Evolutionary conservation across 2,329 filamentous ascomycete genomes (phyloP).

Genomic region (Apiospora pterosperma): DNA sequence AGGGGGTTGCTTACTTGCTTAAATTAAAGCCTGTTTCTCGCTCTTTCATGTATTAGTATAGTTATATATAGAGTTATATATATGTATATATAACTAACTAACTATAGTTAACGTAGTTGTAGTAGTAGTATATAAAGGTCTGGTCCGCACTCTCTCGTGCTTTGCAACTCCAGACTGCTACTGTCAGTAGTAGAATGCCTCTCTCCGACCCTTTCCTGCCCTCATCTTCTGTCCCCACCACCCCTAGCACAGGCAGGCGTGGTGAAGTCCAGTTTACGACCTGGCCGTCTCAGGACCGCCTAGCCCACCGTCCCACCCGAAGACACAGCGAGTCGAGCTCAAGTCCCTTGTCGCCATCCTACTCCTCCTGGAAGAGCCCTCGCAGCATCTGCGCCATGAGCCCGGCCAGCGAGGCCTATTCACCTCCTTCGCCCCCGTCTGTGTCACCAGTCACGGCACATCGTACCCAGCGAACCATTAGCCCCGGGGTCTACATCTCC

Average conservation of each 20-base stretch:
- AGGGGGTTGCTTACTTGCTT: not conserved
- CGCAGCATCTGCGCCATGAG: constrained; percentile 3
- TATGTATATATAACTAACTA: not conserved
- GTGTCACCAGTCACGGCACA: constrained; percentile 9
- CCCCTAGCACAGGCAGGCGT: not conserved
- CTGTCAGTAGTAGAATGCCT: not conserved
- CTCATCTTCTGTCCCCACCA: not conserved
- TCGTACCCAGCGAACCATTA: constrained; percentile 6
- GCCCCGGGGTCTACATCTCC: constrained; percentile 11
- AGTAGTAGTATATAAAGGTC: too few relatives aligned
- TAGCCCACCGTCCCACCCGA: not conserved
- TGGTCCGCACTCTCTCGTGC: not conserved
- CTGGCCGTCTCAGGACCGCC: not conserved
- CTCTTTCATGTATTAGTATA: too few relatives aligned
- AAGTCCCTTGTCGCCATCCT: not conserved
- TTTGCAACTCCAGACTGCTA: not conserved
- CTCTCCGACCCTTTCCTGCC: not conserved
- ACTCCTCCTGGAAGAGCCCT: not conserved
- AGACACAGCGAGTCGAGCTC: not conserved
- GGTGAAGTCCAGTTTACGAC: not conserved
- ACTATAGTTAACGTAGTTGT: too few relatives aligned
- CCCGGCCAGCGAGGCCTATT: not conserved
- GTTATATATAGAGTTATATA: too few relatives aligned
- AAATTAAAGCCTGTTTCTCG: not conserved
- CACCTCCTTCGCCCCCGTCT: not conserved